Conservation (phyloP, 1,284 basidiomycete species). For the Tremellales sp. region DNA sequence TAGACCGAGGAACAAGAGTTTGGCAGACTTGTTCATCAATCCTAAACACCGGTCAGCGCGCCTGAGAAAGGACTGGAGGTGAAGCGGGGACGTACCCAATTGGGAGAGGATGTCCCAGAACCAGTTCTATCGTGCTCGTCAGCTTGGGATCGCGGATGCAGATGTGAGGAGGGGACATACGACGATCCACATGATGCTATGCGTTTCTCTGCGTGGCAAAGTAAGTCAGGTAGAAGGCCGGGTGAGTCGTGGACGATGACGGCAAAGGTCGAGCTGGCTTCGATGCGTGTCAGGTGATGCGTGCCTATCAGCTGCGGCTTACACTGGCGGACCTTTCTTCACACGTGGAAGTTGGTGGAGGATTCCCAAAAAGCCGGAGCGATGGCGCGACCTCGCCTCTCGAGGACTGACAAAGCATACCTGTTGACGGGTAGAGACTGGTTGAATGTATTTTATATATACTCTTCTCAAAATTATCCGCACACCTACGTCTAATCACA, state of each 20-base stretch:
- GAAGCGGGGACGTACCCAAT: slow-evolving; percentile 58
- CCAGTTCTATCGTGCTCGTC: slow-evolving; percentile 60
- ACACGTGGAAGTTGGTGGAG: too few relatives aligned
- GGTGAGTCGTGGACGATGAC: too few relatives aligned
- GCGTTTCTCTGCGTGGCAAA: not conserved
- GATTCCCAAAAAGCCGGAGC: not conserved
- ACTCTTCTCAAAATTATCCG: not conserved
- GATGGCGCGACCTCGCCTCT: not conserved
- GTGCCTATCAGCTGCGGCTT: too few relatives aligned
- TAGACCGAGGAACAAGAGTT: slow-evolving; percentile 98
- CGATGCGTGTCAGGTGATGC: too few relatives aligned
- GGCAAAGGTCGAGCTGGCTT: too few relatives aligned
- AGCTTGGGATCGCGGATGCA: too few relatives aligned
- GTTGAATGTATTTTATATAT: not conserved
- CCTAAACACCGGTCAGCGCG: slow-evolving; percentile 55
- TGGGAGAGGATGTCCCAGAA: slow-evolving; percentile 90
- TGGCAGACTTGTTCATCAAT: slow-evolving; percentile 94
- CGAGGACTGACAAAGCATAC: not conserved
- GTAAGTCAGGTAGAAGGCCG: not conserved
- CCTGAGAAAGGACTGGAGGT: not conserved
- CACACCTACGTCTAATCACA: not conserved
- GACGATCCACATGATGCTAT: not conserved
- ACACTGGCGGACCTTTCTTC: too few relatives aligned
- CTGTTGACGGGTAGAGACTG: not conserved
- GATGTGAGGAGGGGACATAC: not conserved